Evolutionary conservation across 1,284 basidiomycete genomes (phyloP).

Genomic region (Apiotrichum mycotoxinovorans): DNA sequence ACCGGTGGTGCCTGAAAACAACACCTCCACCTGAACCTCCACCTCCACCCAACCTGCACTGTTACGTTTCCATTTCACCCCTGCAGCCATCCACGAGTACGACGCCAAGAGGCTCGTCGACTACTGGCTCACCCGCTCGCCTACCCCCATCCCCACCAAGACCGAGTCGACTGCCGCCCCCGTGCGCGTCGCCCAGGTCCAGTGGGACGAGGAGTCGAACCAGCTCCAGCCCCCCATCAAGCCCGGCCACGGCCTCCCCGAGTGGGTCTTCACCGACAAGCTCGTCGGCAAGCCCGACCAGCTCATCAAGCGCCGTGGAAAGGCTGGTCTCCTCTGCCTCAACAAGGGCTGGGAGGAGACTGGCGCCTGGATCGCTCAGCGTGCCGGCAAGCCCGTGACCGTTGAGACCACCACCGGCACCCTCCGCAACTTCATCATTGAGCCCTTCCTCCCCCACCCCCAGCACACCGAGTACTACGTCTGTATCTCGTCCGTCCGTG

Average conservation of each 20-base stretch:
- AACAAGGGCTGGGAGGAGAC: slow-evolving; percentile 90
- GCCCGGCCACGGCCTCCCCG: slow-evolving; percentile 68
- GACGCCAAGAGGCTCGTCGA: slow-evolving; percentile 90
- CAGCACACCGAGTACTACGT: slow-evolving; percentile 96
- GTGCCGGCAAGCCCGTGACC: slow-evolving; percentile 88
- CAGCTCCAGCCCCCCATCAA: slow-evolving; percentile 61
- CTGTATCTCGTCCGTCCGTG: slow-evolving; percentile 92
- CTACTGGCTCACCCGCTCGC: slow-evolving; percentile 87
- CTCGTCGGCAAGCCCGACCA: slow-evolving; percentile 95
- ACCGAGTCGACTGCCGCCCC: slow-evolving; percentile 47
- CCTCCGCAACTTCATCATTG: slow-evolving; percentile 95
- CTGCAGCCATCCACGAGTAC: slow-evolving; percentile 81
- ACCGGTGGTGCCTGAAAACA: background rate
- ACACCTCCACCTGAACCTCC: background rate
- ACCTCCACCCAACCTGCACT: background rate
- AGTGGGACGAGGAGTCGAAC: slow-evolving; percentile 71
- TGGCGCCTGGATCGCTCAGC: slow-evolving; percentile 79
- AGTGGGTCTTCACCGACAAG: slow-evolving; percentile 81
- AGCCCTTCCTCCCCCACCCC: slow-evolving; percentile 95
- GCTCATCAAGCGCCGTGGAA: slow-evolving; percentile 98
- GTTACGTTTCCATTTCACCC: background rate
- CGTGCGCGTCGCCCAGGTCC: slow-evolving; percentile 51
- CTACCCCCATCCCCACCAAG: slow-evolving; percentile 54
- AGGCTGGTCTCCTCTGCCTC: slow-evolving; percentile 88
- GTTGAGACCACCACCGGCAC: slow-evolving; percentile 92